Evolutionary conservation across 805 yeast species (phyloP), one percentile per base, ranked within the genome.

Genomic region (Pichia occidentalis): DNA sequence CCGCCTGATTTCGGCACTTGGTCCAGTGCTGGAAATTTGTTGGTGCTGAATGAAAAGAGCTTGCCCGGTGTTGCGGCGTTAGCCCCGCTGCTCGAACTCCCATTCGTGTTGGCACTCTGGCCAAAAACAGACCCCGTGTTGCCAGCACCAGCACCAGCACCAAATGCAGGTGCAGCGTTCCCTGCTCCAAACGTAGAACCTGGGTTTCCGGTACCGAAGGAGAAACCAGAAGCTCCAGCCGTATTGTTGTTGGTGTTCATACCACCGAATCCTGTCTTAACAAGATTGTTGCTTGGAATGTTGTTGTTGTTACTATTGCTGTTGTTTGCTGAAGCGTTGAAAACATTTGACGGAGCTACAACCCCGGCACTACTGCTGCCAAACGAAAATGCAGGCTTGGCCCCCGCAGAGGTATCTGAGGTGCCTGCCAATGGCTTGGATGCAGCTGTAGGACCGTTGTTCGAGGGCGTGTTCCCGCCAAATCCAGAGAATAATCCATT

Each of bases 41-140:
- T n/a, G n/a, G n/a, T n/a, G n/a, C n/a, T 21, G 7, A 29, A 24
- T 14, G 39, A 16, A 9, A 32, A 29, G 4, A 31, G 16, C 7
- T 22, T 24, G 13, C 14, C 24, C 21, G 21, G 10, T 3, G 20
- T 26, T 7, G 27, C 14, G 19, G 13, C 24, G 11, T 26, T 25
- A 19, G 42, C 17, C n/a, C 35, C 18, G 19, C 16, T 25, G 5
- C 33, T n/a, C 10, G 40, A 3, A 5, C 27, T 4, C 23, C 13
- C 22, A 14, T n/a, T n/a, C 17, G 32, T 14, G 14, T 10, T 23
- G 13, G 16, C 14, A 11, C 37, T n/a, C 17, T 44, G 33, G 18
- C 42, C 44, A 25, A 43, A 36, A 9, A 38, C 34, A 27, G 48
- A 43, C 14, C 39, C 37, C 4, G 47, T 35, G 18, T 41, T 40